Evolutionary conservation across 352 stramenopile genomes (phyloP).

Genomic region (Halophytophthora polymorphica): DNA sequence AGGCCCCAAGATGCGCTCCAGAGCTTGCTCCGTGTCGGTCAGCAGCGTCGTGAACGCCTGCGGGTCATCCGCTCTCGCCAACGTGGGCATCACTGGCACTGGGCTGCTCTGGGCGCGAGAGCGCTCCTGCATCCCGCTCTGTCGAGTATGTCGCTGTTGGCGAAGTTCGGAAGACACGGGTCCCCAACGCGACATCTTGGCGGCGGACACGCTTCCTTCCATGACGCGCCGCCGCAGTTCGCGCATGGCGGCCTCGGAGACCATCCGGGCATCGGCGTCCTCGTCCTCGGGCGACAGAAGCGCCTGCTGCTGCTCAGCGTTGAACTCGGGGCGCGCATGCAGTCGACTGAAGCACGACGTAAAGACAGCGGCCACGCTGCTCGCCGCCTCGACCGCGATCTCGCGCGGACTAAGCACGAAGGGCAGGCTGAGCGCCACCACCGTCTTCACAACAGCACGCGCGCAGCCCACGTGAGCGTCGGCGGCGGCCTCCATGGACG

Average conservation of each 20-base stretch:
- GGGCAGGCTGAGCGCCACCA: conserved; percentile 24
- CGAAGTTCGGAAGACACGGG: conserved; percentile 23
- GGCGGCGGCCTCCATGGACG: conserved; percentile 26
- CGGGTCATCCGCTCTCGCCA: conserved; percentile 17
- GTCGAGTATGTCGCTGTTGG: conserved; percentile 33
- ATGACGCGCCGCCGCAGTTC: conserved; percentile 70
- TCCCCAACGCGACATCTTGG: conserved; percentile 13
- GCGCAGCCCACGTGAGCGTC: conserved; percentile 14
- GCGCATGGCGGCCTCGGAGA: conserved; percentile 59
- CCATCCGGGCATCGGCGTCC: conserved; percentile 33
- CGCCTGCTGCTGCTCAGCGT: conserved; percentile 68
- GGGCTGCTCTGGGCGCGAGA: conserved; percentile 14
- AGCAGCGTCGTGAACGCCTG: conserved; percentile 30
- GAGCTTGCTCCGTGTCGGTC: conserved; percentile 45
- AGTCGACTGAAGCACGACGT: conserved; percentile 50
- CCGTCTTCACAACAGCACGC: conserved; percentile 20
- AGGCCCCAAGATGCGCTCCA: conserved; percentile 44
- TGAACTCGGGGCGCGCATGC: conserved; percentile 49
- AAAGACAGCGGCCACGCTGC: conserved; percentile 21
- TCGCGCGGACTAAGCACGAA: conserved; percentile 25
- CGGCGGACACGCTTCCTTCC: conserved; percentile 25
- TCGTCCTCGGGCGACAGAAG: conserved; percentile 52
- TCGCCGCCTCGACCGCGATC: conserved; percentile 31
- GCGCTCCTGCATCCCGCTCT: conserved; percentile 37
- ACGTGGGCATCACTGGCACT: conserved; percentile 11